phyloP scores from a whole-genome alignment of 2,329 filamentous ascomycete species.

The Aspergillus sp. region DNA sequence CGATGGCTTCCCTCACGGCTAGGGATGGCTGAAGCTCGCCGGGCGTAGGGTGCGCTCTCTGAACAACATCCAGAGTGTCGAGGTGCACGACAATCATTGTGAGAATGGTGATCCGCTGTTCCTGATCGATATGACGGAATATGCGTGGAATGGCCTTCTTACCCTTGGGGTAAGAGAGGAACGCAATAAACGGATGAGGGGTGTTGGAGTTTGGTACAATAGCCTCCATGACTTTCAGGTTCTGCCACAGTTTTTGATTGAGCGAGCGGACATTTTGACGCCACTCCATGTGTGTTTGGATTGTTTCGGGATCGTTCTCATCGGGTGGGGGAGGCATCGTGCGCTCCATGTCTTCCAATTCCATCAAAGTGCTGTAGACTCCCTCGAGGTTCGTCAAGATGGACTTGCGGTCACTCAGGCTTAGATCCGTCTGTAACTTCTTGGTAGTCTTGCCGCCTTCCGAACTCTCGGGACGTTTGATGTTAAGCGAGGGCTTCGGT shows the following conservation, averaged over 20 bases:
- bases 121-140: constrained; percentile 87
- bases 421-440: constrained; percentile 51
- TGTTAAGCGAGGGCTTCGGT: constrained; percentile 88
- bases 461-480: constrained; percentile 78
- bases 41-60: constrained; percentile 70
- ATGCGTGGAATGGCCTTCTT: constrained; percentile 94
- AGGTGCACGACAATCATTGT: constrained; percentile 95
- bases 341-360: constrained; percentile 89
- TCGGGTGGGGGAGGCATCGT: constrained; percentile 69
- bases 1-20: constrained; percentile 83
- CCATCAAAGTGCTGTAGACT: constrained; percentile 86
- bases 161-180: constrained; percentile 90
- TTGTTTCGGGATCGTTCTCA: constrained; percentile 66
- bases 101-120: constrained; percentile 87
- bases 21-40: constrained; percentile 73
- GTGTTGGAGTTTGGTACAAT: constrained; percentile 70
- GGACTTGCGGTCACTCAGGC: constrained; percentile 73
- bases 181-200: constrained; percentile 90
- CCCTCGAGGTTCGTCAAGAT: constrained; percentile 83
- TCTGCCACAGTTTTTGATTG: constrained; percentile 78
- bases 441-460: constrained; percentile 56
- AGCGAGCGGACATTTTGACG: constrained; percentile 67
- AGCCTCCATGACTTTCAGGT: constrained; percentile 89
- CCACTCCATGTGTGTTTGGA: constrained; percentile 78
- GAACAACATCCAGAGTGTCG: constrained; percentile 86